Conservation (phyloP, 1,284 basidiomycete genomes). For the Sporisorium scitamineum region DNA sequence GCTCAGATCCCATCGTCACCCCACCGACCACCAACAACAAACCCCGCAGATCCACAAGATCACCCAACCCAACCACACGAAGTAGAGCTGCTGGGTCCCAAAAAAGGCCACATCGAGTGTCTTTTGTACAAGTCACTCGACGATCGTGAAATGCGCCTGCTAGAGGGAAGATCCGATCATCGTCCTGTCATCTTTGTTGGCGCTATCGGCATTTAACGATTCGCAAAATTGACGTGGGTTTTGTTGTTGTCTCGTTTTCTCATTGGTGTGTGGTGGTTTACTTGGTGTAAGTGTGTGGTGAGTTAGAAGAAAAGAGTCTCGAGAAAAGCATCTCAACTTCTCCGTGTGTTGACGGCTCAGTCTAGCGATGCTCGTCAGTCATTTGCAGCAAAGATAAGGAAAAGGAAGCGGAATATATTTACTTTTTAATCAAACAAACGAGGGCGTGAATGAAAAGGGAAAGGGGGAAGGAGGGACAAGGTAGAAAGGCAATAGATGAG, state of each 20-base stretch:
- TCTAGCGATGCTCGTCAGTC: too few species aligned
- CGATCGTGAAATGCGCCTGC: slow-evolving; percentile 78
- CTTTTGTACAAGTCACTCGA: slow-evolving; percentile 80
- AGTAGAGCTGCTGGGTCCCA: slow-evolving; percentile 42
- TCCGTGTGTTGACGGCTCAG: too few species aligned
- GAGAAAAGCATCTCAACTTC: too few species aligned
- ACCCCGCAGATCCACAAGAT: not conserved
- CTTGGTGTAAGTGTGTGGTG: not conserved
- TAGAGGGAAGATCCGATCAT: slow-evolving; percentile 74
- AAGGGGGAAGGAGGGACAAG: not conserved
- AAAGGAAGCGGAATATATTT: slow-evolving; percentile 6
- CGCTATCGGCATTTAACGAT: slow-evolving; percentile 49
- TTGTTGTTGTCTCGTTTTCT: too few species aligned
- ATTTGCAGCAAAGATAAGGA: too few species aligned
- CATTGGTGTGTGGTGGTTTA: not conserved
- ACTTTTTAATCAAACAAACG: not conserved
- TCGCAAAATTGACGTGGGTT: not conserved
- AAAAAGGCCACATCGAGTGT: slow-evolving; percentile 70
- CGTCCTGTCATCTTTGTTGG: slow-evolving; percentile 76
- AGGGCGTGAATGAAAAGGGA: not conserved
- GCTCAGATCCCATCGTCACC: slow-evolving; percentile 21
- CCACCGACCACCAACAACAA: not conserved
- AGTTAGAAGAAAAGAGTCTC: too few species aligned
- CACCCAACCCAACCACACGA: not conserved
- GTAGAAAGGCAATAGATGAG: too few species aligned